Evolutionary conservation across 148 eudicot genomes (phyloP).

Genomic region (Silene conica): DNA sequence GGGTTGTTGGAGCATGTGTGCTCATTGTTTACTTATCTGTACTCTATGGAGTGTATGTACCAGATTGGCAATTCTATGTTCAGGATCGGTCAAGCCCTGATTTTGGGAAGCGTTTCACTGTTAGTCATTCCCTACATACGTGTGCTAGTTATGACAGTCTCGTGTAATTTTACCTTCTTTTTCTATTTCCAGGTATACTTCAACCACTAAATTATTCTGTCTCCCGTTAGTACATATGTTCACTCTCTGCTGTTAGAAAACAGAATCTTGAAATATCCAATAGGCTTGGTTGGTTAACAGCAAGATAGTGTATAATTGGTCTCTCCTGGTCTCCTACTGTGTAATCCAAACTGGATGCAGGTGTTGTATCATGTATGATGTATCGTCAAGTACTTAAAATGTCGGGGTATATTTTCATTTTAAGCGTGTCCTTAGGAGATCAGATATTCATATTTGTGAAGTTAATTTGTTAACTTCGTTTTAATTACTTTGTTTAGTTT

Average conservation of each 20-base stretch:
- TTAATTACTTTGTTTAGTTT: not conserved
- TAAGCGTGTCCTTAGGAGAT: not conserved
- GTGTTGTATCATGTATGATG: not conserved
- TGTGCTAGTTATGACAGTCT: not conserved
- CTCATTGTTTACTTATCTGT: constrained; percentile 62
- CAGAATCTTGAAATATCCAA: not conserved
- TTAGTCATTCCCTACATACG: constrained; percentile 33
- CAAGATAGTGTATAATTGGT: not conserved
- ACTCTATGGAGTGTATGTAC: constrained; percentile 70
- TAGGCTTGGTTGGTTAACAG: not conserved
- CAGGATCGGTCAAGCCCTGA: constrained; percentile 48
- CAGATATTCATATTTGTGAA: not conserved
- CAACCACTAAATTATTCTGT: too few relatives aligned
- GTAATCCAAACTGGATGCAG: not conserved
- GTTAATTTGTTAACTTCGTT: not conserved
- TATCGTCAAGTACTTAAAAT: not conserved
- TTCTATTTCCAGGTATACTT: too few relatives aligned
- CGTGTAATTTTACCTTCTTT: too few relatives aligned
- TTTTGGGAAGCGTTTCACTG: constrained; percentile 64
- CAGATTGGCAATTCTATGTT: constrained; percentile 80
- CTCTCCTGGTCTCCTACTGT: not conserved
- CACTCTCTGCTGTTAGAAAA: not conserved
- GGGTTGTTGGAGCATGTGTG: constrained; percentile 63
- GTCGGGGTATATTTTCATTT: not conserved
- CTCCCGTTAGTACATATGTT: too few relatives aligned